Conservation (phyloP, 495 filamentous ascomycete genomes). For the Aspergillus saccharolyticus region DNA sequence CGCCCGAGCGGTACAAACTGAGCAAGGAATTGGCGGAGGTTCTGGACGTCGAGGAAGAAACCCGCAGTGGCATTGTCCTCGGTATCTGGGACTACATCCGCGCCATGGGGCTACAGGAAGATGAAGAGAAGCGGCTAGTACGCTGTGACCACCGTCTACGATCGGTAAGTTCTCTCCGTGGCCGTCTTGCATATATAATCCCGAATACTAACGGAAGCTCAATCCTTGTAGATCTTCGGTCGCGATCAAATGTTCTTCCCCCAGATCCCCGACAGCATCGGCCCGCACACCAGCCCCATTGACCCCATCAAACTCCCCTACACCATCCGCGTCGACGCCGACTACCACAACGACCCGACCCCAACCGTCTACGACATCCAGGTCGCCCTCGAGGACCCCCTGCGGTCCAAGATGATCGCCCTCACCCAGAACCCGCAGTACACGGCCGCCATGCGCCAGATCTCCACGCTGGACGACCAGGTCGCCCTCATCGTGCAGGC, state of each 20-base stretch:
- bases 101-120: conserved; percentile 78
- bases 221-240: conserved; percentile 72
- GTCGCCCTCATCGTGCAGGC: conserved; percentile 74
- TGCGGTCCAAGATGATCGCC: conserved; percentile 60
- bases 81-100: conserved; percentile 95
- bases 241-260: conserved; percentile 82
- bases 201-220: too few species aligned
- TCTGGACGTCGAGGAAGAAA: conserved; percentile 81
- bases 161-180: conserved; percentile 49
- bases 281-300: conserved; percentile 67
- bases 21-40: conserved; percentile 76
- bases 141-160: conserved; percentile 78
- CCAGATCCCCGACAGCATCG: conserved; percentile 70
- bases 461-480: conserved; percentile 72
- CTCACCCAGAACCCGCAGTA: conserved; percentile 51
- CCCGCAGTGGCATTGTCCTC: conserved; percentile 77
- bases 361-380: conserved; percentile 86
- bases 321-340: conserved; percentile 88
- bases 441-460: conserved; percentile 59
- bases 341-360: conserved; percentile 58
- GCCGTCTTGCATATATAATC: not conserved
- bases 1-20: conserved; percentile 75
- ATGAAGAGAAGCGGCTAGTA: conserved; percentile 87
- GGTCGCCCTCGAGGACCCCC: conserved; percentile 78
- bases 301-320: conserved; percentile 82